Conservation (phyloP, 2,329 filamentous ascomycete species). For the Colletotrichum ledebouriae region DNA sequence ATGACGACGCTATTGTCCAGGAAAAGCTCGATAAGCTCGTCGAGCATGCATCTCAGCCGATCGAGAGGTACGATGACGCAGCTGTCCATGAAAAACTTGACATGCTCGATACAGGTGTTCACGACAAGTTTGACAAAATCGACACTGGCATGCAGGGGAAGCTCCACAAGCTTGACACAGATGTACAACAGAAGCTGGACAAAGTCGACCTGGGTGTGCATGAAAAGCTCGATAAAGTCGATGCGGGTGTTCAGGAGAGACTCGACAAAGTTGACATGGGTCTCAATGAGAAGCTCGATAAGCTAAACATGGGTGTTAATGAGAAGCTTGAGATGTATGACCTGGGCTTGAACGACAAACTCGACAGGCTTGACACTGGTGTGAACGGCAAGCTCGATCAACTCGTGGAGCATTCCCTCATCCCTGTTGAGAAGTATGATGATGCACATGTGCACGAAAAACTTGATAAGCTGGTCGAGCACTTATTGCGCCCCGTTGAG, state of each 20-base stretch:
- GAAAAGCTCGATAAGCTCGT: conserved; percentile 34
- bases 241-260: conserved; percentile 45
- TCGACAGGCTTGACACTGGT: conserved; percentile 16
- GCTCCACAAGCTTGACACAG: conserved; percentile 54
- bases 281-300: conserved; percentile 58
- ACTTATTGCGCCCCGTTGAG: conserved; percentile 34
- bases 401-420: conserved; percentile 33
- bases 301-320: conserved; percentile 55
- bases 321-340: conserved; percentile 55
- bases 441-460: conserved; percentile 47
- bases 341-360: conserved; percentile 58
- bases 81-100: conserved; percentile 64
- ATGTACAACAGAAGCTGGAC: conserved; percentile 48
- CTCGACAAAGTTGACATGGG: conserved; percentile 54
- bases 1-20: conserved; percentile 25
- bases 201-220: conserved; percentile 62
- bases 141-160: conserved; percentile 60
- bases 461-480: conserved; percentile 53
- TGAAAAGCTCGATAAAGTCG: conserved; percentile 57
- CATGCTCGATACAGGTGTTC: conserved; percentile 57
- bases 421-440: conserved; percentile 44
- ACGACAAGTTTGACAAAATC: conserved; percentile 54
- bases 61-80: conserved; percentile 45
- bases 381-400: conserved; percentile 30
- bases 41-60: conserved; percentile 28